A percentile compares a stretch with the other conserved stretches of the same genome.
Conservation (phyloP, 495 filamentous ascomycete species). For the Trichoderma virens region DNA sequence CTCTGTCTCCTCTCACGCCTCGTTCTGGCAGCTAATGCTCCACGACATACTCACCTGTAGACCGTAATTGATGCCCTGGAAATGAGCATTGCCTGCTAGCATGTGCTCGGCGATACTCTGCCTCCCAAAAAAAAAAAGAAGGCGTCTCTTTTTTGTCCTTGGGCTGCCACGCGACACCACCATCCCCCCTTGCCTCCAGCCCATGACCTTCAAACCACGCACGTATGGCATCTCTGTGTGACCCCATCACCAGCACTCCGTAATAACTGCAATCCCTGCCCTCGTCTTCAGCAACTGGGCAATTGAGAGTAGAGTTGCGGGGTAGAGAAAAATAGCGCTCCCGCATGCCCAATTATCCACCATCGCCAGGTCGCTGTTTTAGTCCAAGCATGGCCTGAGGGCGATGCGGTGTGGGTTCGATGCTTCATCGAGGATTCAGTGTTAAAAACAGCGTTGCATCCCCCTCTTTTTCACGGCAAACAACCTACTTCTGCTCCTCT, state of each 20-base stretch:
- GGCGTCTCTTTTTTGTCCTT: neutral
- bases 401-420: neutral
- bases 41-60: neutral
- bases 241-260: neutral
- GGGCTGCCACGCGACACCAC: neutral
- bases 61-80: too few relatives aligned
- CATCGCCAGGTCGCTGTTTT: constrained; percentile 1
- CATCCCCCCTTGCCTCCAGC: neutral
- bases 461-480: neutral
- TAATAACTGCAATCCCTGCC: neutral
- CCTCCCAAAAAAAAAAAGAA: too few relatives aligned
- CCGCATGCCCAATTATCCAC: constrained; percentile 6
- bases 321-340: constrained; percentile 8
- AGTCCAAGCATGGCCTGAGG: neutral
- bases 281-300: neutral
- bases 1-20: neutral
- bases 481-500: neutral
- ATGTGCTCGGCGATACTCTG: too few relatives aligned
- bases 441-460: neutral
- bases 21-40: neutral
- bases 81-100: too few relatives aligned
- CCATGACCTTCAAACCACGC: neutral
- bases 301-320: neutral
- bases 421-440: neutral
- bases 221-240: neutral